Conservation (phyloP, 208 protist genomes). For the Wallacemonas sp. region DNA sequence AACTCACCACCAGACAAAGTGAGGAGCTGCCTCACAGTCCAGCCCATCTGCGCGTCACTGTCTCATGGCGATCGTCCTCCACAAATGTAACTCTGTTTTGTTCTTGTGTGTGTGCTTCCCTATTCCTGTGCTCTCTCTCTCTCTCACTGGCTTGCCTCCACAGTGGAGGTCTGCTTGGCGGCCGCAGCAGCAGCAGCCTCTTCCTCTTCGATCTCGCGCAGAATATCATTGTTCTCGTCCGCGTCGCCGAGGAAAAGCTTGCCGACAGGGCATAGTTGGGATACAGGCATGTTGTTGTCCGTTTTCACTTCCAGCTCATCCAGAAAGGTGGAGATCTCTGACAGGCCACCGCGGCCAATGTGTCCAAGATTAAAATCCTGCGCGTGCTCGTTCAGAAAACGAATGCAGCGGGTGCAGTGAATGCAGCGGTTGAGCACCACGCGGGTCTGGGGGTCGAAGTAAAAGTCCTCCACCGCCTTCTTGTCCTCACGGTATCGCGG, state of each 20-base stretch:
- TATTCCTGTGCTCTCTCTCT: conserved; percentile 8
- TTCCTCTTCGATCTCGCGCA: conserved; percentile 52
- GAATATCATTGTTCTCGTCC: conserved; percentile 82
- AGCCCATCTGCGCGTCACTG: neutral
- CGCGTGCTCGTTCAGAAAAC: conserved; percentile 94
- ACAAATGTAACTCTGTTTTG: neutral
- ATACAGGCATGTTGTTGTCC: conserved; percentile 88
- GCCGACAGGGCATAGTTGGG: conserved; percentile 87
- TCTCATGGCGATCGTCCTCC: neutral
- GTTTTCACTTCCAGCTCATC: conserved; percentile 91
- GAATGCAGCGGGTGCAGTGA: conserved; percentile 96
- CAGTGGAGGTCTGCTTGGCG: neutral
- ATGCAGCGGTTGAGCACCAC: conserved; percentile 97
- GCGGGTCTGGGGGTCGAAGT: conserved; percentile 95
- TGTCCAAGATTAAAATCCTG: conserved; percentile 95
- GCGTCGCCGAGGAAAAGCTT: conserved; percentile 78
- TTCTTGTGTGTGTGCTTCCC: conserved; percentile 5
- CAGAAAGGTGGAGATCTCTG: conserved; percentile 93
- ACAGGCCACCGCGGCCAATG: conserved; percentile 93
- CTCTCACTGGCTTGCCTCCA: neutral
- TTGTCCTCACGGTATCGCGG: conserved; percentile 90
- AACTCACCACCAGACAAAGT: no score
- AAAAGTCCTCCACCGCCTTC: conserved; percentile 94
- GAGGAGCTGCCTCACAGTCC: no score
- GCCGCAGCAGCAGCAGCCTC: conserved; percentile 19